Conservation (phyloP, 2,329 filamentous ascomycete genomes). For the Cladosporium sp. region DNA sequence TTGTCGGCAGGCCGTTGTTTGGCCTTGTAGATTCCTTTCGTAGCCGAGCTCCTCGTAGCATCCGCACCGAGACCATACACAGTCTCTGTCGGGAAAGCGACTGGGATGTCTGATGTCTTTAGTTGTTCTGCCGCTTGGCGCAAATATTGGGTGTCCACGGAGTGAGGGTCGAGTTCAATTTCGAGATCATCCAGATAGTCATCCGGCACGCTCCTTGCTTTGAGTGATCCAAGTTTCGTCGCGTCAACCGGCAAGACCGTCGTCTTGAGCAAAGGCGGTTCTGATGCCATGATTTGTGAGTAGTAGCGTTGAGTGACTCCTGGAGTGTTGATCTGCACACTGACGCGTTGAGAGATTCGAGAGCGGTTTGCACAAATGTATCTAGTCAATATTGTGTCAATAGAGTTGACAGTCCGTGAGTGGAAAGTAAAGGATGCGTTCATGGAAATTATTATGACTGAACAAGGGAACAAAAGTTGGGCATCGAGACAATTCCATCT, state of each 20-base stretch:
- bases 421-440: neutral
- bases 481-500: constrained; percentile 4
- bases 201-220: constrained; percentile 28
- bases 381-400: neutral
- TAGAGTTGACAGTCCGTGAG: neutral
- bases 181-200: constrained; percentile 40
- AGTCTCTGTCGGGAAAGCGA: constrained; percentile 96
- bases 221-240: constrained; percentile 41
- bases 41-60: constrained; percentile 79
- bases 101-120: constrained; percentile 66
- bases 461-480: neutral
- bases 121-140: constrained; percentile 67
- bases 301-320: neutral
- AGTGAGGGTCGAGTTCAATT: constrained; percentile 34
- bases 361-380: neutral
- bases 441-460: constrained; percentile 6
- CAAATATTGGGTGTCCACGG: constrained; percentile 54
- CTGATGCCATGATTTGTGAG: constrained; percentile 21
- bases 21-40: constrained; percentile 86
- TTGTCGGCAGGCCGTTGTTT: constrained; percentile 93
- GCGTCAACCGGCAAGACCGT: constrained; percentile 44
- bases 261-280: constrained; percentile 32
- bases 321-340: neutral
- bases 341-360: too few relatives aligned
- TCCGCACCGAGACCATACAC: constrained; percentile 97